Base-by-base conservation (phyloP, 306 rosid genomes). In the Aeschynomene evenia region DNA sequence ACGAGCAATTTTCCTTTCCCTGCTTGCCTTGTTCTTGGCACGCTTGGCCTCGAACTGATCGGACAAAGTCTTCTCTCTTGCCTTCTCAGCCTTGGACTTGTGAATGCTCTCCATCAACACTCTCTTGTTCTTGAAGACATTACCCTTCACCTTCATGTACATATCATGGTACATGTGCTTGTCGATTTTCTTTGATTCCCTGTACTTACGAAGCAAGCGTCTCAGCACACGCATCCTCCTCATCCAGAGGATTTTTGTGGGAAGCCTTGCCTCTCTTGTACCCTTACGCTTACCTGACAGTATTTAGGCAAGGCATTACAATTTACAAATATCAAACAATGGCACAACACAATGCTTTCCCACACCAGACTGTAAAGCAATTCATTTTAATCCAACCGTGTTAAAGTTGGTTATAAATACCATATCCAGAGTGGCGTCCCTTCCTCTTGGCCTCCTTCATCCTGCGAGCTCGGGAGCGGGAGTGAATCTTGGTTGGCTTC, bases 371-470 rank as follows among this genome's bases (percentile, higher is more conserved):
- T 39, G 40, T 18, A 21, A 36, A 28, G 39, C 26, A 55, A 55
- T 42, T 31, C 51, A 26, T 13, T 53, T 9, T n/a, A n/a, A n/a
- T n/a, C n/a, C n/a, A n/a, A n/a, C n/a, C n/a, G n/a, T n/a, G 56
- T 15, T 20, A 13, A 56, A 42, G 13, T 21, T 11, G 49, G 14
- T 31, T 15, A n/a, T 20, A 37, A 22, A 53, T 74, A 79, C 83
- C 83, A 53, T 79, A 79, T 52, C 81, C 85, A 5, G 85, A 80
- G 56, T 80, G 84, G 2, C 80, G 84, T 0, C 84, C 84, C 66
- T 80, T 80, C 57, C 84, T 70, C 77, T 80, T 80, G 16, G 85
- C 81, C 66, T 80, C 85, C 72, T 80, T 80, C 85, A 80, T 80
- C 72, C 81, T 42, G 3, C 79, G 78, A 20, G 85, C 85, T 2